phyloP scores from a whole-genome alignment of 306 rosid genomes.

The Mimosa bimucronata region DNA sequence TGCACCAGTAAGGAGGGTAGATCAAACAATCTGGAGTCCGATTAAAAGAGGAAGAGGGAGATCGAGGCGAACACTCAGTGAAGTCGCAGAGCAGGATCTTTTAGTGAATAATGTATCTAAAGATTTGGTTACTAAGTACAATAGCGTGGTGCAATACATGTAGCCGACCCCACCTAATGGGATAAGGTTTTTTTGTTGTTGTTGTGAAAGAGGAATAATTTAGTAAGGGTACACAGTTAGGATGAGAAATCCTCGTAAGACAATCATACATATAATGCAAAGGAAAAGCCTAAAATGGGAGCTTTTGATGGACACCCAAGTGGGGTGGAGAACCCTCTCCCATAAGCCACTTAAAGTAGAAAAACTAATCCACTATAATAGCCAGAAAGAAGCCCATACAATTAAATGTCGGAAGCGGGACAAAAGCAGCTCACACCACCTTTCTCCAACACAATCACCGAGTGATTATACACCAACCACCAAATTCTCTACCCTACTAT shows the following conservation, averaged over 20 bases:
- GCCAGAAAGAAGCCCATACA: background rate
- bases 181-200: too few species aligned
- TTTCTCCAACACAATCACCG: background rate
- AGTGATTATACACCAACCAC: background rate
- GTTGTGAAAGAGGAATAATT: background rate
- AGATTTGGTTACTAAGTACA: too few species aligned
- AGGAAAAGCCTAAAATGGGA: background rate
- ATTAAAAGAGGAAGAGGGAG: too few species aligned
- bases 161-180: too few species aligned
- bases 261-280: background rate
- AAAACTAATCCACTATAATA: background rate
- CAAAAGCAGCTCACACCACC: background rate
- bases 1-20: too few species aligned
- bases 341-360: background rate
- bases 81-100: too few species aligned
- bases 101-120: too few species aligned
- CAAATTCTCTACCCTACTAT: background rate
- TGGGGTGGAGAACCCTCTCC: background rate
- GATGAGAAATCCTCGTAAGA: background rate
- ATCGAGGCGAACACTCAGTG: too few species aligned
- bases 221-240: background rate
- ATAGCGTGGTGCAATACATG: too few species aligned
- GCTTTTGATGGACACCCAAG: background rate
- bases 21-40: too few species aligned
- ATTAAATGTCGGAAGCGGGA: background rate